A percentile compares a stretch with the other conserved stretches of the same genome.
Conservation (phyloP, 768 basidiomycete species). For the Lanmaoa pseudosensibilis region DNA sequence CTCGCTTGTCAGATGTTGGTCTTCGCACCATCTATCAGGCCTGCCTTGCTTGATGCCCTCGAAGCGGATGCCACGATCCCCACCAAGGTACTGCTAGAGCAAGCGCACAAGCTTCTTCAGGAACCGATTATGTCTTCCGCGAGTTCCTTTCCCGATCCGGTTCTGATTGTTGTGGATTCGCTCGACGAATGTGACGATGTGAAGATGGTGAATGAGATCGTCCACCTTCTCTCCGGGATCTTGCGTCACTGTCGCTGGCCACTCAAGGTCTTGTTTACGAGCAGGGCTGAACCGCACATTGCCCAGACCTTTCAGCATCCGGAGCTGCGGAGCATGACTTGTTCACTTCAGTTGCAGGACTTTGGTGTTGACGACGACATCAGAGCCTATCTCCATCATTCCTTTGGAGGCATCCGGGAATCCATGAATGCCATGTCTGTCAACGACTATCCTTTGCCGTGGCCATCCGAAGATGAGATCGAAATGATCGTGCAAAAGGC, state of each 20-base stretch:
- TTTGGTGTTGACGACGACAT: constrained; percentile 27
- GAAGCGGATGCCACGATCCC: constrained; percentile 21
- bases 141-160: constrained; percentile 8
- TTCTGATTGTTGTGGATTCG: constrained; percentile 24
- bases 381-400: constrained; percentile 20
- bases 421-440: neutral
- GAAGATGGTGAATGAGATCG: constrained; percentile 23
- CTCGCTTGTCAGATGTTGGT: constrained; percentile 33
- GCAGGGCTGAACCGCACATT: constrained; percentile 21
- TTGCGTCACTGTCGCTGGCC: constrained; percentile 19
- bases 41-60: constrained; percentile 19
- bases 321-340: constrained; percentile 9
- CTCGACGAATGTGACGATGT: constrained; percentile 27
- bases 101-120: constrained; percentile 24
- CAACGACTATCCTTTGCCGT: neutral
- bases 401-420: constrained; percentile 18
- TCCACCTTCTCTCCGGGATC: constrained; percentile 23
- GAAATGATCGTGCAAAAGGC: constrained; percentile 20
- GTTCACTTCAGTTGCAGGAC: constrained; percentile 14
- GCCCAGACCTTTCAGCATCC: constrained; percentile 20
- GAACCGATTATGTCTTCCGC: constrained; percentile 17
- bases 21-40: constrained; percentile 15
- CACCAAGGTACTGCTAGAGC: constrained; percentile 25
- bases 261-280: constrained; percentile 27
- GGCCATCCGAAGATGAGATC: constrained; percentile 27